These are phyloP conservation scores for Epichloe uncinata DNA, from an alignment of 2,329 filamentous ascomycete genomes.

Conservation along the genomic window DNA sequence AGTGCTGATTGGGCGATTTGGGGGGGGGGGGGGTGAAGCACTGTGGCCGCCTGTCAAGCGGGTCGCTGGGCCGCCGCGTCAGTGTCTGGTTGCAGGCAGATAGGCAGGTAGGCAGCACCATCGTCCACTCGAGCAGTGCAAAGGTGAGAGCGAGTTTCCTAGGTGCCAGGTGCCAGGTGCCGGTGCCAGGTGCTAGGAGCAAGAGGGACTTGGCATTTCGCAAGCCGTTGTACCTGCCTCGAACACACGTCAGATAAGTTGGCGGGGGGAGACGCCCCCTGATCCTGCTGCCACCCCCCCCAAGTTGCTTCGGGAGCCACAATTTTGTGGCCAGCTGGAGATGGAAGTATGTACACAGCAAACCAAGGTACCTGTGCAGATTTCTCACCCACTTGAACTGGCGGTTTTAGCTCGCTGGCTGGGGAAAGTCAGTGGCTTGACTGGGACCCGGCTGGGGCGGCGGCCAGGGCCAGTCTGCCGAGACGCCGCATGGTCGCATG, in stretches of 20 bases:
- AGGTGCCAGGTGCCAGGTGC: neutral
- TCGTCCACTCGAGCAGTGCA: too few species aligned
- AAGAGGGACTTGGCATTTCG: neutral
- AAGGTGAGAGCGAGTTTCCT: neutral
- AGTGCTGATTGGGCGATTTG: constrained; percentile 4
- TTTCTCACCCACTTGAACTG: neutral
- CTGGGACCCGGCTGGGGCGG: constrained; percentile 5
- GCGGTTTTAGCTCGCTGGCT: neutral
- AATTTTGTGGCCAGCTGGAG: neutral
- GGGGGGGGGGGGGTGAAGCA: neutral
- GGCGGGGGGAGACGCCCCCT: neutral
- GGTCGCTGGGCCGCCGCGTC: neutral
- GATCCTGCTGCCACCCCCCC: neutral
- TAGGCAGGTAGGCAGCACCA: neutral
- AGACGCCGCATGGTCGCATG: constrained; percentile 1
- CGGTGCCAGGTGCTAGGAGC: neutral
- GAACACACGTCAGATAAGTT: neutral
- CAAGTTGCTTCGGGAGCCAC: neutral
- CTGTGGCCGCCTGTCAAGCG: neutral
- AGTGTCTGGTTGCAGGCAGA: neutral
- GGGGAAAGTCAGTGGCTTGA: constrained; percentile 5
- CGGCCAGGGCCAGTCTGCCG: constrained; percentile 3
- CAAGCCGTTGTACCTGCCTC: neutral
- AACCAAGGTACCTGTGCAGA: constrained; percentile 3
- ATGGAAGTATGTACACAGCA: neutral